Conservation (phyloP, 139 green algal species). For the Spirogloea muscicola region DNA sequence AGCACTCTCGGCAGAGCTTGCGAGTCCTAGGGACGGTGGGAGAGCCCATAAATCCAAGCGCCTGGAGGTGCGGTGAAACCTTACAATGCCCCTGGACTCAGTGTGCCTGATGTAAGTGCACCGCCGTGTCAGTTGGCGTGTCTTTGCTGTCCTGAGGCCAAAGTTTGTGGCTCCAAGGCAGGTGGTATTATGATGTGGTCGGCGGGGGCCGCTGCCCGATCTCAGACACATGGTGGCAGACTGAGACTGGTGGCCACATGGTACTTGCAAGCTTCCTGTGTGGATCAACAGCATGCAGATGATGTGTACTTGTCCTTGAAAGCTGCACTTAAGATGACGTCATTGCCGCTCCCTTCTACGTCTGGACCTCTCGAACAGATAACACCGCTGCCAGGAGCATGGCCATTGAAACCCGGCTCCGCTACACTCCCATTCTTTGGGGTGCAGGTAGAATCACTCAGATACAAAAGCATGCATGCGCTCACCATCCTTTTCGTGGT, state of each 20-base stretch:
- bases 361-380: too few species aligned
- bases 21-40: conserved; percentile 89
- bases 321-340: too few species aligned
- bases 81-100: too few species aligned
- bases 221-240: conserved; percentile 98
- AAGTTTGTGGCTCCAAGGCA: too few species aligned
- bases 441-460: not conserved
- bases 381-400: conserved; percentile 70
- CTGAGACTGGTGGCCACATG: conserved; percentile 76
- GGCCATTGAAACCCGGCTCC: conserved; percentile 69
- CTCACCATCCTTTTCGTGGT: not conserved
- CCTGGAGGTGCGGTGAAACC: conserved; percentile 68
- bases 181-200: conserved; percentile 82
- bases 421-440: conserved; percentile 72
- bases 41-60: conserved; percentile 97
- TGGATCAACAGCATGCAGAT: not conserved
- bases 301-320: too few species aligned
- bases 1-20: conserved; percentile 56
- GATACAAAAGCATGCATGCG: not conserved
- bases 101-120: too few species aligned
- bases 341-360: too few species aligned
- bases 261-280: conserved; percentile 19
- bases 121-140: too few species aligned
- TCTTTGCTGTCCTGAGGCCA: too few species aligned
- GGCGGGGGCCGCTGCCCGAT: conserved; percentile 72